phyloP scores from a whole-genome alignment of 2,329 filamentous ascomycete genomes.

The Nemania serpens region DNA sequence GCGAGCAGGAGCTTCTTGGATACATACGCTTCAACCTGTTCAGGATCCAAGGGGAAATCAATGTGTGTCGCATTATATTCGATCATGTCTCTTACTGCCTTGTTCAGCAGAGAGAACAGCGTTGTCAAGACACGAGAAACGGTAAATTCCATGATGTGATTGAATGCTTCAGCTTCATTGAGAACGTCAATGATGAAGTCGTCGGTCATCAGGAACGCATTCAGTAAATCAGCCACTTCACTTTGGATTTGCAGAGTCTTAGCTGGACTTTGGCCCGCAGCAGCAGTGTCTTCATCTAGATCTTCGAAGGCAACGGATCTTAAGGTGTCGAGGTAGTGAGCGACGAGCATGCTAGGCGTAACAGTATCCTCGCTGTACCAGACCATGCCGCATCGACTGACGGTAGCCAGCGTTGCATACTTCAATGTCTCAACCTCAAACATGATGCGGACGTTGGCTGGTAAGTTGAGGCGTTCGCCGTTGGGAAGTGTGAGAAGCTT shows the following conservation, averaged over 20 bases:
- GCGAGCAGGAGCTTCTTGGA: constrained; percentile 94
- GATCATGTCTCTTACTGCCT: constrained; percentile 86
- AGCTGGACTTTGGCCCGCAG: constrained; percentile 73
- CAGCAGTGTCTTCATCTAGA: constrained; percentile 86
- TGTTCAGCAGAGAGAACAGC: constrained; percentile 93
- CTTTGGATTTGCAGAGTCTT: constrained; percentile 80
- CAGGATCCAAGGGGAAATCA: constrained; percentile 89
- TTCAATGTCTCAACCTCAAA: constrained; percentile 98
- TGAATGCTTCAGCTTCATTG: constrained; percentile 74
- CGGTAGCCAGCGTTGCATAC: constrained; percentile 97
- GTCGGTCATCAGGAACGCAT: constrained; percentile 75
- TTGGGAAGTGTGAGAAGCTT: constrained; percentile 96
- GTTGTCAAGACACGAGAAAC: constrained; percentile 88
- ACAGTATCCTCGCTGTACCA: constrained; percentile 99
- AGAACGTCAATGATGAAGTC: constrained; percentile 81
- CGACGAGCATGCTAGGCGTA: constrained; percentile 87
- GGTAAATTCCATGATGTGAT: constrained; percentile 99
- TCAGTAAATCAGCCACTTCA: constrained; percentile 78
- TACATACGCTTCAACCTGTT: constrained; percentile 86
- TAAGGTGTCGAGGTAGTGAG: constrained; percentile 85
- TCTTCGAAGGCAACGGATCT: constrained; percentile 88
- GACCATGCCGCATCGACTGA: constrained; percentile 99
- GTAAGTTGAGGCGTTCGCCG: constrained; percentile 94
- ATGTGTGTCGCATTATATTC: constrained; percentile 95
- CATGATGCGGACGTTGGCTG: constrained; percentile 96